Base-by-base conservation (phyloP, 495 filamentous ascomycete genomes). In the Xylaria castorea region DNA sequence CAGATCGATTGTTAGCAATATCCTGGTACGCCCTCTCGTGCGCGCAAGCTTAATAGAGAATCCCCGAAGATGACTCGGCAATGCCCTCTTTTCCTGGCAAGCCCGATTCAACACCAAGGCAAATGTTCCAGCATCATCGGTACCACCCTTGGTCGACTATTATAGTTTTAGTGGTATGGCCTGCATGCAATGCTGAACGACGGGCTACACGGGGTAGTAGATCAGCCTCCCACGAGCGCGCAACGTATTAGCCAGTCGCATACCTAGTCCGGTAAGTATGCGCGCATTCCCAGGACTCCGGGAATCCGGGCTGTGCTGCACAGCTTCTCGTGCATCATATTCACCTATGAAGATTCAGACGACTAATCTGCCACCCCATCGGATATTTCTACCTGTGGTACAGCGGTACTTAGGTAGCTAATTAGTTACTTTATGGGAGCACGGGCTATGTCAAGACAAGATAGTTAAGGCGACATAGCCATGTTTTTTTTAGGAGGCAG, bases 381-480 rank as follows among this genome's bases (percentile, higher is more conserved):
- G 58, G 12, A 5, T 5, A n/a, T 38, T 61, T 5, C 18, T 38
- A 27, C 8, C 34, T 5, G 34, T 61, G 1, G 3, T n/a, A 11
- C 20, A n/a, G 34, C 18, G 40, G 27, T n/a, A 22, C 18, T 22
- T 32, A 3, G 5, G 25, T 3, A 36, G 20, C 8, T 36, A 16
- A 60, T 8, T n/a, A 14, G 12, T 55, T 55, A 55, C 6, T 60
- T 14, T n/a, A 22, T 36, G 36, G 9, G 38, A 42, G 38, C 0
- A 65, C 11, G 11, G 62, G 62, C 62, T 65, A 14, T 65, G 62
- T 32, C 18, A 14, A 65, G 4, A 65, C 62, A 27, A 11, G 25
- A 46, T 25, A 48, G 46, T 65, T 65, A 5, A 22, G 27, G 62
- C 32, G 8, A 20, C 9, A 66, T 30, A 30, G 27, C 20, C 12